Evolutionary conservation across 345 rosid genomes (phyloP), one percentile per base, ranked within the genome.

Genomic region (Eucalyptus decipiens): DNA sequence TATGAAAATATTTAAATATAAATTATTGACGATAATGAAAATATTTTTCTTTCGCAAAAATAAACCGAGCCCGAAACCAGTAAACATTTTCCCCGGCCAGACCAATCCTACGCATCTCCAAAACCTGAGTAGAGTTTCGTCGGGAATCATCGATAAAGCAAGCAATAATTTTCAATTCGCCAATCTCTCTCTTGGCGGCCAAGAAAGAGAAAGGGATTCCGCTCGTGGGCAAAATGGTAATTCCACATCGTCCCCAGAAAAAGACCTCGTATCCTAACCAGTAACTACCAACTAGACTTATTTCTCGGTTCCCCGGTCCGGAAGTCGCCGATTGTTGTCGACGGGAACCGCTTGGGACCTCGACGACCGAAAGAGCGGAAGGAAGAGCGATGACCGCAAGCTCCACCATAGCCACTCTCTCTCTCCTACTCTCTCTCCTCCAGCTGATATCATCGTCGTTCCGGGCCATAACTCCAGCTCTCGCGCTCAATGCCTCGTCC

Each of bases 321-420:
- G 47, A 19, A 26, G 83, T 76, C 30, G 47, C 83, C 83, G 47
- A 11, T 3, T 19, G 30, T 4, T 0, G 83, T 11, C 45, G 83
- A 51, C 87, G 47, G n/a, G 45, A 34, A 6, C 45, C 45, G 45
- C 51, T 52, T 11, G 87, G 87, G 87, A 34, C 87, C 42, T 52
- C 23, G 21, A 37, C 23, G 19, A 28, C 87, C 69, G 13, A 6
- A 19, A 10, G 43, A 34, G 26, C 87, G 34, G 89, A 88, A 76
- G 43, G 37, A 37, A 40, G 47, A 30, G 69, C 69, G 34, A 76
- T 76, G 85, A 76, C 47, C 85, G 47, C 86, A 24, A 81, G 60
- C 87, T 83, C 87, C 89, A 54, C 89, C 87, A 69, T 85, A 37
- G 89, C 51, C 93, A 52, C 89, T 91, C 49, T 89, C 89, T 91